phyloP scores from a whole-genome alignment of 202 grass and related monocot genomes.

The Setaria italica region DNA sequence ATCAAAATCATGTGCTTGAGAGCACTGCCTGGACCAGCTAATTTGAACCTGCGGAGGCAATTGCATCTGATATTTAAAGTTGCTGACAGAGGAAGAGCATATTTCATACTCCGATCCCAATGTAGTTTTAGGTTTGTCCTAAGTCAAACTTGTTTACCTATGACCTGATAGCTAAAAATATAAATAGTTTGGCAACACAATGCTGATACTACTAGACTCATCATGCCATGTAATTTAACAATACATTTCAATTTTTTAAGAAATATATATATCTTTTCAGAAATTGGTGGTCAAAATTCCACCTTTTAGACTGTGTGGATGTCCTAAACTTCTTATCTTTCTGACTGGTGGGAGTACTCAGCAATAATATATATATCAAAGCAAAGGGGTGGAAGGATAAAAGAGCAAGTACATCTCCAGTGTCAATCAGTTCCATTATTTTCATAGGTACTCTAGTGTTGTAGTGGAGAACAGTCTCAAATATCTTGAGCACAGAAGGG shows the following conservation, averaged over 20 bases:
- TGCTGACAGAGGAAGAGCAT: background rate
- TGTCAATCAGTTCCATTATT: constrained; percentile 2
- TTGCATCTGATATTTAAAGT: background rate
- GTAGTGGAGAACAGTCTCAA: background rate
- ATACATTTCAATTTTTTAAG: background rate
- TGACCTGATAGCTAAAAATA: no score
- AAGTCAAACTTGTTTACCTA: no score
- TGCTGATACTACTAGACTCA: no score
- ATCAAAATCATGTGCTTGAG: background rate
- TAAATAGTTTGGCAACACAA: no score
- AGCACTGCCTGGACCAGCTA: background rate
- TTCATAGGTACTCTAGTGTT: constrained; percentile 13
- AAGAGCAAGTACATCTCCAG: background rate
- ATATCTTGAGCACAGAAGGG: background rate
- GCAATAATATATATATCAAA: constrained; percentile 7
- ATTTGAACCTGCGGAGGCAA: background rate
- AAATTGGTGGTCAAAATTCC: no score
- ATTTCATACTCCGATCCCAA: background rate
- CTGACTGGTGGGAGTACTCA: background rate
- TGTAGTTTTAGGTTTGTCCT: no score
- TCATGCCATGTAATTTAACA: background rate
- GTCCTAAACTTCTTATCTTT: background rate
- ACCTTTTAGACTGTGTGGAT: background rate
- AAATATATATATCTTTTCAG: no score
- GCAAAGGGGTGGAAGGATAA: background rate